These are phyloP conservation scores for Pseudocercospora musae DNA, from an alignment of 2,329 filamentous ascomycete species.

Conservation along the genomic window DNA sequence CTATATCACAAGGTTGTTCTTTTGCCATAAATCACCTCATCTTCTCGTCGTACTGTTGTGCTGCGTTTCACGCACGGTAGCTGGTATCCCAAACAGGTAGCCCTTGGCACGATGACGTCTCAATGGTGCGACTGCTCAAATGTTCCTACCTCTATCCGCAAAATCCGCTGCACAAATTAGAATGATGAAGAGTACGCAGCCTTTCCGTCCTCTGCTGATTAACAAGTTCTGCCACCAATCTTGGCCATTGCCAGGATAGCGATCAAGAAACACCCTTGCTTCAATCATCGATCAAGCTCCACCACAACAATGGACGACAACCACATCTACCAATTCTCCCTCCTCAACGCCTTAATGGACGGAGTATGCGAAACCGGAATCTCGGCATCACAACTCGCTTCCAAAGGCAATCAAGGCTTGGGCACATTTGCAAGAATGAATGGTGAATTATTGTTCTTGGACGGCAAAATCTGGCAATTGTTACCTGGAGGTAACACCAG, in stretches of 20 bases:
- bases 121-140: not conserved
- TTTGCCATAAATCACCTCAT: not conserved
- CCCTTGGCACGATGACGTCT: not conserved
- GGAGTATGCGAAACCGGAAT: conserved; percentile 48
- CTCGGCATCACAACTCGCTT: conserved; percentile 44
- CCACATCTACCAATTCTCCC: conserved; percentile 45
- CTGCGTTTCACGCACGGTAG: not conserved
- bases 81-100: not conserved
- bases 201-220: not conserved
- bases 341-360: conserved; percentile 45
- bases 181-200: not conserved
- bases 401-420: conserved; percentile 50
- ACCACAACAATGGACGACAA: conserved; percentile 34
- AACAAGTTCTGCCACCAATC: not conserved
- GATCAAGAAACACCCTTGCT: not conserved
- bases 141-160: not conserved
- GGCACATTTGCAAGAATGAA: conserved; percentile 47
- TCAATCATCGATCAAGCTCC: not conserved
- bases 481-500: conserved; percentile 37
- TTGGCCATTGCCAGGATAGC: not conserved
- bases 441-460: conserved; percentile 45
- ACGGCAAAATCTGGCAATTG: conserved; percentile 43
- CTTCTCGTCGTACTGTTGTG: not conserved
- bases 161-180: not conserved
- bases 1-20: not conserved